phyloP scores from a whole-genome alignment of 2,329 filamentous ascomycete genomes.

The Dothiorella sarmentorum region DNA sequence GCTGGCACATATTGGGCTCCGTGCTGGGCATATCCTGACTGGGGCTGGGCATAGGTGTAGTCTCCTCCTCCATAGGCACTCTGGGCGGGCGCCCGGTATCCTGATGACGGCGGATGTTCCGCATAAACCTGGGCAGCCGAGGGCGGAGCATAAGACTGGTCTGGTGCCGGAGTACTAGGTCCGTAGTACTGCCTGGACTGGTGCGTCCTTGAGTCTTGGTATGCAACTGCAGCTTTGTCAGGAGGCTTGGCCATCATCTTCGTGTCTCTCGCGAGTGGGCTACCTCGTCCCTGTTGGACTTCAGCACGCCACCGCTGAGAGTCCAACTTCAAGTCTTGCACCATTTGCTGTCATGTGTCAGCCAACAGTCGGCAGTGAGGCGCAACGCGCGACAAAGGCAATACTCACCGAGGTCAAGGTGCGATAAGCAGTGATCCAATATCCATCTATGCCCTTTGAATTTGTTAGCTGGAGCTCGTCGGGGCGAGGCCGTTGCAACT shows the following conservation, averaged over 20 bases:
- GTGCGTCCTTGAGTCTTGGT: conserved; percentile 43
- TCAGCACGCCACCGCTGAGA: conserved; percentile 45
- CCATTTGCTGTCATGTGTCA: conserved; percentile 42
- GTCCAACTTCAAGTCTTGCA: conserved; percentile 47
- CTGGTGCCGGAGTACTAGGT: conserved; percentile 23
- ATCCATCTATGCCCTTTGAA: conserved; percentile 43
- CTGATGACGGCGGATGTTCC: conserved; percentile 33
- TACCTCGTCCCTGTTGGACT: conserved; percentile 44
- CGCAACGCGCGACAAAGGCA: background rate
- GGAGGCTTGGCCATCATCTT: conserved; percentile 44
- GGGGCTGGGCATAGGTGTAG: conserved; percentile 31
- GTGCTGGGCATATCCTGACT: conserved; percentile 34
- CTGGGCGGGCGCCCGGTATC: conserved; percentile 22
- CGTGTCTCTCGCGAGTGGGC: conserved; percentile 38
- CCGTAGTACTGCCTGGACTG: conserved; percentile 42
- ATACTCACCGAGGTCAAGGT: conserved; percentile 47
- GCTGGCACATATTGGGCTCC: conserved; percentile 27
- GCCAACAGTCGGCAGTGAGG: background rate
- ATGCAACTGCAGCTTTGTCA: conserved; percentile 44
- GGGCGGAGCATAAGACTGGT: conserved; percentile 21
- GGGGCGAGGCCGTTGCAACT: conserved; percentile 21
- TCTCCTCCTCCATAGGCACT: conserved; percentile 20
- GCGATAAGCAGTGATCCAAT: conserved; percentile 51
- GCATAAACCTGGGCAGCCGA: conserved; percentile 27
- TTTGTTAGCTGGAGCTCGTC: background rate